Base-by-base conservation (phyloP, 371 early-diverging fungal genomes). In the Mucor indicus region DNA sequence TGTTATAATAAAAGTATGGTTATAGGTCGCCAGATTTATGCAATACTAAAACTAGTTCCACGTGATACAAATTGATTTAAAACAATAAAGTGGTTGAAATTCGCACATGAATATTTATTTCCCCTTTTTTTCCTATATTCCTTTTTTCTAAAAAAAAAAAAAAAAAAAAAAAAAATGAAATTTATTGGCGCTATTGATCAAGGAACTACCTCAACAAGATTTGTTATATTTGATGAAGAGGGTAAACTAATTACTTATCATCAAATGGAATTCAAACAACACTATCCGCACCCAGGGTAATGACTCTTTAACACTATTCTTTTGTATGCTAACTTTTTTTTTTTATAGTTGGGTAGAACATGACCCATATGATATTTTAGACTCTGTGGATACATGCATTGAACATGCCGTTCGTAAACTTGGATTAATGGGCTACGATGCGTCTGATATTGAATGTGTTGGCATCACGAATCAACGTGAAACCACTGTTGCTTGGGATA, bases 381-480 rank as follows among this genome's bases (percentile, higher is more conserved):
- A 72, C 21, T 81, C 89, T 10, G 90, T 90, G 5, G 54, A 79
- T 13, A 62, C 59, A 4, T 94, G 94, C 66, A 82, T 95, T 24
- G 78, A 79, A 3, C 80, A 83, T 23, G 84, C 84, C 0, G 66
- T 81, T 31, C 70, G 76, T 38, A 85, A 87, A 44, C 75, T 94
- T 43, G 66, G 67, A 40, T 50, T 69, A 2, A 47, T 75, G 24
- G 93, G 91, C 19, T 64, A 85, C 45, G 50, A 79, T 4, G 62
- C 79, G 12, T 52, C 46, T 16, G 77, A 83, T 61, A 77, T 96
- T 50, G 81, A 81, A 59, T 69, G 82, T 67, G 56, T 96, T 19
- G 98, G 98, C 13, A 86, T 98, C 56, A 96, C 96, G 32, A 98
- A 96, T 68, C 98, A 98, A 68, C 83, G 98, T 54, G 98, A 98